These are phyloP conservation scores for Bondarzewia mesenterica DNA, from an alignment of 1,284 basidiomycete genomes.

Conservation along the genomic window DNA sequence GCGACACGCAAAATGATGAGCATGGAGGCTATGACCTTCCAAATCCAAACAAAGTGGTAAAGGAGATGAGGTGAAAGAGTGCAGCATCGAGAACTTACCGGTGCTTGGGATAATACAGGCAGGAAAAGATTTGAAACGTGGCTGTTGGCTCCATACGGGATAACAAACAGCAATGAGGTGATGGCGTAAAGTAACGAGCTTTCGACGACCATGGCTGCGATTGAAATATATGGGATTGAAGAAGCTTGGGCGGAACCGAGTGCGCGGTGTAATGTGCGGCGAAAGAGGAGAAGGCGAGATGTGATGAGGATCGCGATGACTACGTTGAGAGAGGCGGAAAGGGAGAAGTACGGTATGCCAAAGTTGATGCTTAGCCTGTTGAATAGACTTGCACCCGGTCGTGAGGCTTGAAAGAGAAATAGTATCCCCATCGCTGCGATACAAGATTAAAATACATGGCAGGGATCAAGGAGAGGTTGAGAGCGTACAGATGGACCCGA, in stretches of 20 bases:
- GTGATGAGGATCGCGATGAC: constrained; percentile 7
- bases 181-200: neutral
- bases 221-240: neutral
- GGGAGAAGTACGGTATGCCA: constrained; percentile 21
- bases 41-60: neutral
- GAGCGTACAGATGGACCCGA: neutral
- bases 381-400: constrained; percentile 15
- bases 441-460: neutral
- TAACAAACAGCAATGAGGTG: neutral
- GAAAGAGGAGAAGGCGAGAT: constrained; percentile 3
- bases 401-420: constrained; percentile 9
- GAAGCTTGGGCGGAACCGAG: neutral
- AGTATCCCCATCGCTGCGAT: constrained; percentile 3
- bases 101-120: neutral
- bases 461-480: neutral
- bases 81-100: neutral
- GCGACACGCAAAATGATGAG: neutral
- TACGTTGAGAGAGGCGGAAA: constrained; percentile 21
- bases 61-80: too few relatives aligned
- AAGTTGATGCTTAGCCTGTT: constrained; percentile 13
- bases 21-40: neutral
- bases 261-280: neutral
- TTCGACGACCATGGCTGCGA: neutral
- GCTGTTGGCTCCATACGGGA: neutral
- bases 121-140: neutral